Conservation (phyloP, 352 stramenopile genomes). For the Globisporangium viniferum region DNA sequence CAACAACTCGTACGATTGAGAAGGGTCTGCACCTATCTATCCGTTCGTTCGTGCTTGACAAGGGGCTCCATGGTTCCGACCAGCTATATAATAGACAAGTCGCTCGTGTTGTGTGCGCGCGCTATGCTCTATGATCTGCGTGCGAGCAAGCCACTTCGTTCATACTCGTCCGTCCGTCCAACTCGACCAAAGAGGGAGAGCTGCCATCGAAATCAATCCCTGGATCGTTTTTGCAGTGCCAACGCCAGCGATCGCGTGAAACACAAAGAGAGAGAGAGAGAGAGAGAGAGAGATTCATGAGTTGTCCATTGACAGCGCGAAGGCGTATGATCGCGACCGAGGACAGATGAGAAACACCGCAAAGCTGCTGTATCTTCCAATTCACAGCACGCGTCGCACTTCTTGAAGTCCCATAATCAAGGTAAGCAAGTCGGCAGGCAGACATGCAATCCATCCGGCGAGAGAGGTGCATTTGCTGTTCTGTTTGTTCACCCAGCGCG, state of each 20-base stretch:
- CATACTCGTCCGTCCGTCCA: neutral
- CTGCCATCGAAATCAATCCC: neutral
- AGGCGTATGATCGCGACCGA: neutral
- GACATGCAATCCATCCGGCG: neutral
- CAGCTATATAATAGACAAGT: neutral
- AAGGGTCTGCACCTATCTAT: neutral
- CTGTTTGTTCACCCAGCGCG: neutral
- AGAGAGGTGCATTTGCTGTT: slow-evolving; percentile 3
- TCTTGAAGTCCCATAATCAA: neutral
- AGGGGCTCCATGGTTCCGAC: neutral
- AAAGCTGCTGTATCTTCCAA: neutral
- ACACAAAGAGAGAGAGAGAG: neutral
- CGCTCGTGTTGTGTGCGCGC: neutral
- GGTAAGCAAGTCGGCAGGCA: neutral
- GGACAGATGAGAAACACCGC: neutral
- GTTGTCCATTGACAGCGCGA: neutral
- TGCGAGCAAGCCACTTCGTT: neutral
- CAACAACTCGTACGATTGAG: neutral
- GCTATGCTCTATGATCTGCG: neutral
- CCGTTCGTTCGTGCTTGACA: neutral
- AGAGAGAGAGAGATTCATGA: neutral
- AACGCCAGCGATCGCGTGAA: slow-evolving; percentile 6
- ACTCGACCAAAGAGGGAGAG: neutral
- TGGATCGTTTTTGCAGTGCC: slow-evolving; percentile 6
- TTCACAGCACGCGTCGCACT: neutral